Evolutionary conservation across 805 yeast species (phyloP).

Genomic region (Wickerhamomyces bisporus): DNA sequence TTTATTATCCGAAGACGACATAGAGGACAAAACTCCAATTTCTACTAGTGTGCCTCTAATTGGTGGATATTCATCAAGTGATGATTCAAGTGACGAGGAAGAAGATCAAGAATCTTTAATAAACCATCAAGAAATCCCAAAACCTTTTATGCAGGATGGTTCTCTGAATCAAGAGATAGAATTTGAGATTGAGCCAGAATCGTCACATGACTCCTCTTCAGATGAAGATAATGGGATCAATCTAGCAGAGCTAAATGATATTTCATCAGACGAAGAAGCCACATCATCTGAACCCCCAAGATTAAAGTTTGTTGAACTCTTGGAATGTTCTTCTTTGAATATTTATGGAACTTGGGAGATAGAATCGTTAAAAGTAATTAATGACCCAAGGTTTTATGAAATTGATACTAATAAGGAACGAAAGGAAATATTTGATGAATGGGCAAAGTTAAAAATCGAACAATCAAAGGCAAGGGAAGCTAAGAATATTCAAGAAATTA

Average conservation of each 20-base stretch:
- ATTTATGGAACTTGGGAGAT: conserved; percentile 45
- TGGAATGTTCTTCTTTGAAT: conserved; percentile 31
- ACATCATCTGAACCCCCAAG: conserved; percentile 3
- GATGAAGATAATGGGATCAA: conserved; percentile 21
- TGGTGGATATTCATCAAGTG: conserved; percentile 20
- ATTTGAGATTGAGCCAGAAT: too few species aligned
- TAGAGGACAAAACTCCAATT: too few species aligned
- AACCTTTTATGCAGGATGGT: too few species aligned
- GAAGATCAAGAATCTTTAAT: conserved; percentile 1
- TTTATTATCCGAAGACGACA: too few species aligned
- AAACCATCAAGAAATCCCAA: too few species aligned
- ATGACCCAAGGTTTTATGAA: conserved; percentile 37
- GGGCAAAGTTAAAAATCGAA: conserved; percentile 30
- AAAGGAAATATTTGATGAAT: conserved; percentile 37
- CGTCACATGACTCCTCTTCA: conserved; percentile 10
- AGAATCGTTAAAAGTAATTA: conserved; percentile 35
- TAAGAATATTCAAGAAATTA: neutral
- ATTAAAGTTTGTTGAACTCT: conserved; percentile 28
- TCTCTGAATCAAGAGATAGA: too few species aligned
- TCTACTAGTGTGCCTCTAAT: conserved; percentile 1
- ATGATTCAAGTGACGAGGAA: conserved; percentile 9
- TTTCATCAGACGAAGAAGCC: conserved; percentile 15
- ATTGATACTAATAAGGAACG: conserved; percentile 32
- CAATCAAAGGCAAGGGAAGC: conserved; percentile 1
- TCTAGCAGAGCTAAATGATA: conserved; percentile 15